Percentiles rank a stretch among this genome's conserved stretches.
Evolutionary conservation across 192 early-diverging fungal genomes (phyloP).

Genomic region (Polychytrium aggregatum): DNA sequence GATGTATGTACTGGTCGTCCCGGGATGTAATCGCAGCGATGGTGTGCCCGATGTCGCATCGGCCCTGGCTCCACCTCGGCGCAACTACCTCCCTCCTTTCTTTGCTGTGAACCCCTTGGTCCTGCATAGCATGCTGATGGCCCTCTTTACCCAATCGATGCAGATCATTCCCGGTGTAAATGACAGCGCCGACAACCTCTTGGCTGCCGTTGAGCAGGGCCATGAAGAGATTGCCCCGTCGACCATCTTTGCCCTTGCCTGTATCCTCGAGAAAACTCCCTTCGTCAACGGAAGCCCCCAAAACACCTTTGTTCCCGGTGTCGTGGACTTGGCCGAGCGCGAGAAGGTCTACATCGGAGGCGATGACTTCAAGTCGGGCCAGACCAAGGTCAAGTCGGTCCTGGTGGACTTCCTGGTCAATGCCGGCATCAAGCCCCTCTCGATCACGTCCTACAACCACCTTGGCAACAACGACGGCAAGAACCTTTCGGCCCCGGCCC

Average conservation of each 20-base stretch:
- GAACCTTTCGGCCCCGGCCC: conserved; percentile 92
- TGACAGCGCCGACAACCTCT: conserved; percentile 90
- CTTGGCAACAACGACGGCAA: conserved; percentile 99
- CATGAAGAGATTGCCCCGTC: conserved; percentile 92
- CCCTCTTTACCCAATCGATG: not conserved
- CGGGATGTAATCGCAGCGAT: not conserved
- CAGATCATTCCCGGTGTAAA: conserved; percentile 80
- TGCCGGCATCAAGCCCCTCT: conserved; percentile 95
- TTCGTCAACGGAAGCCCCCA: conserved; percentile 99
- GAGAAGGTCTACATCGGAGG: conserved; percentile 88
- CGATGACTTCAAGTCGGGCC: conserved; percentile 99
- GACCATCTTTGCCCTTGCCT: conserved; percentile 91
- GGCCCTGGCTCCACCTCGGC: not conserved
- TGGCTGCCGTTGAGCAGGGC: conserved; percentile 65
- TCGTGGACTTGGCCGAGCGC: conserved; percentile 78
- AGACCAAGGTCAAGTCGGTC: conserved; percentile 99
- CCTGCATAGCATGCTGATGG: no score
- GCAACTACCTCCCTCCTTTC: not conserved
- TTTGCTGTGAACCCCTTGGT: not conserved
- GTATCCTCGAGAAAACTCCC: conserved; percentile 86
- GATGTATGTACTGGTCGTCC: conserved; percentile 28
- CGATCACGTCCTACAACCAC: conserved; percentile 96
- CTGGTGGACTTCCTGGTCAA: conserved; percentile 97
- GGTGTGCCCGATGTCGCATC: not conserved
- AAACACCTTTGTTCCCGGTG: conserved; percentile 98